These are phyloP conservation scores for Trypanosoma brucei DNA, from an alignment of 208 protist species.

Conservation along the genomic window DNA sequence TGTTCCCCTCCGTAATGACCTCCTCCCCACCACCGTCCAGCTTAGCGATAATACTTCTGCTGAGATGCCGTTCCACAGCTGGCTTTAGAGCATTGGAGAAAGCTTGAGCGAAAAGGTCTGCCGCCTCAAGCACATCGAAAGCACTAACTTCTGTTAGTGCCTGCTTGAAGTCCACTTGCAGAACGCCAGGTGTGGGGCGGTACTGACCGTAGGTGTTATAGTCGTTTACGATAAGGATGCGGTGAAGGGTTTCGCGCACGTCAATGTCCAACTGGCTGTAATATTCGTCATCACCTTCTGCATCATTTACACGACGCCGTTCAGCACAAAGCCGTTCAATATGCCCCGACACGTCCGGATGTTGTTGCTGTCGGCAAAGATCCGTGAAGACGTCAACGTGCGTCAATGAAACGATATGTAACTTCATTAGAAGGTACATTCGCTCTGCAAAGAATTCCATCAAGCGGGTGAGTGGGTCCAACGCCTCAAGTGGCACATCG, in stretches of 20 bases:
- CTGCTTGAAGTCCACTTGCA: conserved; percentile 73
- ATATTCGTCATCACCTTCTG: conserved; percentile 42
- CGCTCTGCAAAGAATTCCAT: conserved; percentile 54
- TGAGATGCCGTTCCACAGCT: conserved; percentile 34
- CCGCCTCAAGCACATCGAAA: conserved; percentile 57
- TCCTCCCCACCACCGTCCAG: conserved; percentile 46
- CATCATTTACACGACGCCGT: conserved; percentile 16
- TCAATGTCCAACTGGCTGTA: conserved; percentile 58
- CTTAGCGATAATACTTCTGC: conserved; percentile 58
- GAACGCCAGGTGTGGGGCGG: conserved; percentile 45
- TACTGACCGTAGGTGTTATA: conserved; percentile 48
- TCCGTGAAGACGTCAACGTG: conserved; percentile 51
- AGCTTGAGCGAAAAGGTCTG: conserved; percentile 46
- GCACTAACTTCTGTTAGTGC: conserved; percentile 43
- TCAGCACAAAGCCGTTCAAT: conserved; percentile 24
- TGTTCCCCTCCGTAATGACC: conserved; percentile 34
- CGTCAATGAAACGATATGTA: conserved; percentile 41
- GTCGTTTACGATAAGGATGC: conserved; percentile 46
- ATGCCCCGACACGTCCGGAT: conserved; percentile 42
- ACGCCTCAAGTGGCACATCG: conserved; percentile 45
- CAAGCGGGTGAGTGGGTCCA: conserved; percentile 45
- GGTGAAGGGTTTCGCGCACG: conserved; percentile 60
- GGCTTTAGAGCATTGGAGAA: conserved; percentile 39
- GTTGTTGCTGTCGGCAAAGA: conserved; percentile 35
- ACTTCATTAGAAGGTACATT: conserved; percentile 33